Conservation (phyloP, 1,284 basidiomycete species). For the Vanrija sp. region DNA sequence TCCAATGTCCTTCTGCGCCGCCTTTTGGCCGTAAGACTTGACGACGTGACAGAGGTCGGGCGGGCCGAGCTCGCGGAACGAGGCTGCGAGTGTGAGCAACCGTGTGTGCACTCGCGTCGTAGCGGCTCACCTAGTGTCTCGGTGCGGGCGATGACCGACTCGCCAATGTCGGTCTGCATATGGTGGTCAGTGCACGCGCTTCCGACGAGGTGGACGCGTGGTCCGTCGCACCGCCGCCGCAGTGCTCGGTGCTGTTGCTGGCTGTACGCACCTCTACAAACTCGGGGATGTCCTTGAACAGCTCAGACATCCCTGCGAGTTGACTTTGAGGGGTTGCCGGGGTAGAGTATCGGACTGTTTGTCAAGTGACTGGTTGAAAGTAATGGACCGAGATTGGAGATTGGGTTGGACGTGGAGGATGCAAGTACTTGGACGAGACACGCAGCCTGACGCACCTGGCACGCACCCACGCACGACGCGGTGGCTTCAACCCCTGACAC, state of each 20-base stretch:
- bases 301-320: constrained; percentile 46
- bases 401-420: too few species aligned
- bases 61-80: constrained; percentile 93
- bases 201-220: neutral
- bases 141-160: constrained; percentile 82
- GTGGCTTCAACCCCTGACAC: too few species aligned
- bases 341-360: too few species aligned
- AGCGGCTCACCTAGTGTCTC: constrained; percentile 75
- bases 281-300: constrained; percentile 63
- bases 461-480: too few species aligned
- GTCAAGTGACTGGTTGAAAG: too few species aligned
- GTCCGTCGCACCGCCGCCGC: neutral
- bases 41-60: constrained; percentile 95
- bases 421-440: too few species aligned
- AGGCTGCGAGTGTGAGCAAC: constrained; percentile 55
- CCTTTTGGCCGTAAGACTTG: constrained; percentile 73
- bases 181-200: neutral
- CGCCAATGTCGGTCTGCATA: constrained; percentile 78
- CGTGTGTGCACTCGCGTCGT: too few species aligned
- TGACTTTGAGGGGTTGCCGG: neutral
- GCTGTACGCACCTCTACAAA: constrained; percentile 61
- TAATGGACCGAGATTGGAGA: too few species aligned
- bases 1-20: constrained; percentile 80
- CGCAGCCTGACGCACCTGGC: too few species aligned
- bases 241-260: neutral